Conservation (phyloP, 1,284 basidiomycete genomes). For the Pulchroboletus neoregius region DNA sequence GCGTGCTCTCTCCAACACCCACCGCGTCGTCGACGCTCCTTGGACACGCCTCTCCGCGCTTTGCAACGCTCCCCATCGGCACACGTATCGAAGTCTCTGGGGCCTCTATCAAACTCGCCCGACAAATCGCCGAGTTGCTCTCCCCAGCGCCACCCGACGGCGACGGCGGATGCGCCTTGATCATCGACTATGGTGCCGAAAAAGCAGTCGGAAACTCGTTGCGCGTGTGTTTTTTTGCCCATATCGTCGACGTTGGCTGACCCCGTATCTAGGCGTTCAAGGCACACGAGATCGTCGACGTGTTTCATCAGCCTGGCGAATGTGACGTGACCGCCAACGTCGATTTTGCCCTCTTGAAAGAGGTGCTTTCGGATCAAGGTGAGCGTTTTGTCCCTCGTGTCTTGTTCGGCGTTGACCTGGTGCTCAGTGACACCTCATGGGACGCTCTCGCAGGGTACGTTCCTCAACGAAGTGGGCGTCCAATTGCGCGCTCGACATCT, state of each 20-base stretch:
- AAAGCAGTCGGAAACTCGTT: conserved; percentile 72
- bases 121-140: conserved; percentile 58
- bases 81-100: conserved; percentile 78
- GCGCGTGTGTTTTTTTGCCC: conserved; percentile 51
- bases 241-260: not conserved
- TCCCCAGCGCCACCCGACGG: conserved; percentile 5
- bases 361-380: conserved; percentile 70
- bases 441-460: conserved; percentile 65
- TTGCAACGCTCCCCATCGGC: conserved; percentile 61
- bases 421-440: conserved; percentile 48
- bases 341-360: conserved; percentile 86
- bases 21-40: conserved; percentile 67
- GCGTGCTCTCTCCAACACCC: conserved; percentile 63
- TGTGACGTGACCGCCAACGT: conserved; percentile 95
- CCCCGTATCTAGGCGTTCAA: conserved; percentile 71
- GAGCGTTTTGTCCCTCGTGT: conserved; percentile 18
- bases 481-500: conserved; percentile 57
- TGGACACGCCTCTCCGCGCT: conserved; percentile 67
- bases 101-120: conserved; percentile 63
- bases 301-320: conserved; percentile 82
- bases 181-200: conserved; percentile 89
- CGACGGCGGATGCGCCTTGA: conserved; percentile 70
- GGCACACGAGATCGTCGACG: conserved; percentile 80
- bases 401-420: conserved; percentile 1
- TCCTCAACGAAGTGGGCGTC: conserved; percentile 71